Evolutionary conservation across 495 filamentous ascomycete genomes (phyloP).

Genomic region (Penicillium soppii): DNA sequence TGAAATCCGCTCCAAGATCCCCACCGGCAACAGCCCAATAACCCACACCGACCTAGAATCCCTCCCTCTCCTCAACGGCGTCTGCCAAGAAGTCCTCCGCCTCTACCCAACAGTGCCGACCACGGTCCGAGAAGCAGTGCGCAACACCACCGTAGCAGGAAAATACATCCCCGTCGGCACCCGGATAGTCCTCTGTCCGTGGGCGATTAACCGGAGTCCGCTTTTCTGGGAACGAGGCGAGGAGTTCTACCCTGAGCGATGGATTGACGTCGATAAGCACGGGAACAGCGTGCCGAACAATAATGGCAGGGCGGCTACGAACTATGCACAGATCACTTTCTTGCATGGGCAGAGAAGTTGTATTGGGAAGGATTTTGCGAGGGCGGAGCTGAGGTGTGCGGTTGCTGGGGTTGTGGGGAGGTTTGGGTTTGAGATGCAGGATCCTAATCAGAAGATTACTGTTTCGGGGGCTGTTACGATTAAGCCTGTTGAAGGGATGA

Average conservation of each 20-base stretch:
- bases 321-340: conserved; percentile 49
- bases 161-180: conserved; percentile 46
- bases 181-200: conserved; percentile 42
- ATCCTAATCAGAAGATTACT: conserved; percentile 57
- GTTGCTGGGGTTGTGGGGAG: conserved; percentile 37
- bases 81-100: conserved; percentile 51
- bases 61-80: conserved; percentile 51
- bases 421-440: conserved; percentile 54
- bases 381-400: conserved; percentile 38
- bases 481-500: conserved; percentile 64
- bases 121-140: conserved; percentile 48
- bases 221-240: conserved; percentile 47
- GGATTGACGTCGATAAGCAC: conserved; percentile 43
- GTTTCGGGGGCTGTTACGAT: conserved; percentile 65
- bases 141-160: conserved; percentile 44
- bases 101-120: conserved; percentile 51
- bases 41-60: conserved; percentile 43
- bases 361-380: conserved; percentile 52
- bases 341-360: conserved; percentile 49
- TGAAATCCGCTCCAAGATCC: conserved; percentile 46
- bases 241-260: conserved; percentile 46
- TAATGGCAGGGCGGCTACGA: conserved; percentile 41
- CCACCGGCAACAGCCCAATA: conserved; percentile 27
- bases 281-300: conserved; percentile 29
- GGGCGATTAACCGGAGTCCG: conserved; percentile 39